A percentile compares a stretch with the other conserved stretches of the same genome.
phyloP scores from a whole-genome alignment of 192 early-diverging fungal species.

The Linnemannia zychae region DNA sequence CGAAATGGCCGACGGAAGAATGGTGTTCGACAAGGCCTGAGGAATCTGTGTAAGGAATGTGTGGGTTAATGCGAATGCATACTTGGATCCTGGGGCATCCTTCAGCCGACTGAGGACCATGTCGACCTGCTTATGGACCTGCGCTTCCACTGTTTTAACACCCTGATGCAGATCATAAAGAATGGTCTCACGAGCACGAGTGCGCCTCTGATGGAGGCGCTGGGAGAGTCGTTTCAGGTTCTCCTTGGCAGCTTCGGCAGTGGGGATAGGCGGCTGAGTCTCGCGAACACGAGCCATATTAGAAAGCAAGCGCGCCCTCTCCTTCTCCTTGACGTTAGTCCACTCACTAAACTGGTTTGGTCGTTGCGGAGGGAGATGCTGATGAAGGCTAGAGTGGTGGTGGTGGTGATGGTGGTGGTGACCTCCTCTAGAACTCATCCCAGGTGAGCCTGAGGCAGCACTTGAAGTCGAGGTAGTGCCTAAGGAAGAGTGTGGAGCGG shows the following conservation, averaged over 20 bases:
- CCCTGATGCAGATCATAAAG: constrained; percentile 46
- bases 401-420: constrained; percentile 20
- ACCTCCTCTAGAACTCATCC: background rate
- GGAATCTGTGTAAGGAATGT: constrained; percentile 49
- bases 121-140: constrained; percentile 54
- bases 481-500: background rate
- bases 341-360: constrained; percentile 41
- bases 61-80: constrained; percentile 47
- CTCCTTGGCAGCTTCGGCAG: constrained; percentile 36
- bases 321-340: constrained; percentile 42
- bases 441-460: background rate
- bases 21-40: constrained; percentile 43
- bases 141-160: constrained; percentile 48
- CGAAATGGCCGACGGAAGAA: constrained; percentile 51
- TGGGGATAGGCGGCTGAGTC: background rate
- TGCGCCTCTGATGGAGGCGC: constrained; percentile 39
- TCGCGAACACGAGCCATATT: constrained; percentile 35
- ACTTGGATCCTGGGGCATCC: constrained; percentile 44
- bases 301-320: constrained; percentile 38
- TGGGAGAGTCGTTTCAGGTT: constrained; percentile 41
- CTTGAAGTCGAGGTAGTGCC: background rate
- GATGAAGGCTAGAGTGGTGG: constrained; percentile 19
- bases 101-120: constrained; percentile 44
- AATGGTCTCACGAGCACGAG: constrained; percentile 45
- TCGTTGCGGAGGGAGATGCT: constrained; percentile 31